Evolutionary conservation across 2,329 filamentous ascomycete genomes (phyloP), one percentile per base, ranked within the genome.

Genomic region (Ophiostoma montium): DNA sequence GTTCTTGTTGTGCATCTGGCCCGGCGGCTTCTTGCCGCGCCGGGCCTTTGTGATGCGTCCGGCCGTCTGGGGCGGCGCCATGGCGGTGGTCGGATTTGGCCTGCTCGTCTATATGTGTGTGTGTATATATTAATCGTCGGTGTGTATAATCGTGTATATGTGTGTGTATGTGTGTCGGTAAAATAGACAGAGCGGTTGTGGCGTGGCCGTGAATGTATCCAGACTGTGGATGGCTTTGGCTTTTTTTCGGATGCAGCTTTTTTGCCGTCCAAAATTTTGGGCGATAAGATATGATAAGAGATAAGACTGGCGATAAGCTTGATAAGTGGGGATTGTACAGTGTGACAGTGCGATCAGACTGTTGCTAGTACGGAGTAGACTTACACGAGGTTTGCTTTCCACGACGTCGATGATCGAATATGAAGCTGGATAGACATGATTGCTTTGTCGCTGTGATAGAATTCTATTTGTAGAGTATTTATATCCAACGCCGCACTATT

Each of bases 31-130:
- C 62, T 84, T 87, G 55, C 74, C 74, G 67, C 83, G 86, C 57
- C 73, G 75, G 64, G 76, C 74, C 72, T 84, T 84, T 59, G 73
- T 68, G 60, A 85, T 82, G 61, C 78, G 76, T 56, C 81, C 80
- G 51, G 81, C 79, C 36, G 73, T 73, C 59, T 75, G 75, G 58
- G 72, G 68, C 58, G 75, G 72, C 78, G 82, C 82, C 53, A 65
- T 74, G 68, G 38, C 16, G 36, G 47, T 21, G 15, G 46, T 45
- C 27, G 42, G 18, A 43, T 27, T 27, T 27, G 23, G 23, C 23
- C 23, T 5, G 23, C 23, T 27, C 23, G 23, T 27, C 5, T 5
- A 27, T 27, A 4, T 27, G 5, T 27, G 23, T 27, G 23, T 12
- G 10, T 27, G 15, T n/a, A n/a, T n/a, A n/a, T n/a, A n/a, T n/a